Percentiles rank a stretch among this genome's conserved stretches.
These are phyloP conservation scores for Thelonectria discophora DNA, from an alignment of 2,329 filamentous ascomycete species.

Conservation along the genomic window DNA sequence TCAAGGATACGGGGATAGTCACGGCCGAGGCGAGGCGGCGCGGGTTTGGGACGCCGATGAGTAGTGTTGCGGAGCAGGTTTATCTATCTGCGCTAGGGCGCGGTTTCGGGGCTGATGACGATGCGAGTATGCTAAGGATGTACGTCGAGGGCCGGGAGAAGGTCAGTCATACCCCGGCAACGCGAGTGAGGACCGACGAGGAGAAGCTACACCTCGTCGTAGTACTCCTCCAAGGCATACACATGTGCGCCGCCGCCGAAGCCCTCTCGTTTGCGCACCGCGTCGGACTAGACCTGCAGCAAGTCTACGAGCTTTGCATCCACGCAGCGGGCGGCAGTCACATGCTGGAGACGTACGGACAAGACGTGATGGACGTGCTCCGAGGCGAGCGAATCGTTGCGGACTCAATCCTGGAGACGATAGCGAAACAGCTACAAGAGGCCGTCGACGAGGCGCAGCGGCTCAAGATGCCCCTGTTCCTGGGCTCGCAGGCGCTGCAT, in stretches of 20 bases:
- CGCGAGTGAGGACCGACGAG: background rate
- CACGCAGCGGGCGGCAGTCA: slow-evolving; percentile 25
- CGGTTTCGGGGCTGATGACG: slow-evolving; percentile 51
- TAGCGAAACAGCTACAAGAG: slow-evolving; percentile 14
- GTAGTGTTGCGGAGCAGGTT: slow-evolving; percentile 69
- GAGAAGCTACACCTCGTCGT: slow-evolving; percentile 23
- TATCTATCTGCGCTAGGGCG: slow-evolving; percentile 68
- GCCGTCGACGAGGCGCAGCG: slow-evolving; percentile 26
- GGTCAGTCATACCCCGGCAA: background rate
- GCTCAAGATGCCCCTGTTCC: slow-evolving; percentile 26
- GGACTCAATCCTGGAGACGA: slow-evolving; percentile 1
- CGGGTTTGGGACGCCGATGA: slow-evolving; percentile 68
- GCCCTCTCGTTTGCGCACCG: slow-evolving; percentile 26
- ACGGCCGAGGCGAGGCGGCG: slow-evolving; percentile 68
- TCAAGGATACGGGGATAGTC: slow-evolving; percentile 72
- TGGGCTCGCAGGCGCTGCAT: slow-evolving; percentile 21
- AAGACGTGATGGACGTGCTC: slow-evolving; percentile 22
- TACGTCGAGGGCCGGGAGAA: slow-evolving; percentile 22
- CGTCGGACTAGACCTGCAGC: slow-evolving; percentile 29
- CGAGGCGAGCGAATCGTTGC: slow-evolving; percentile 3
- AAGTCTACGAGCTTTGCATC: slow-evolving; percentile 29
- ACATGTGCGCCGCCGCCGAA: slow-evolving; percentile 27
- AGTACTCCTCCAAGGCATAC: slow-evolving; percentile 27
- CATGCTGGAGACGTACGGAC: slow-evolving; percentile 19
- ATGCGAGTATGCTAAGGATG: slow-evolving; percentile 21